Conservation (phyloP, 495 filamentous ascomycete species). For the Lindgomyces ingoldianus region DNA sequence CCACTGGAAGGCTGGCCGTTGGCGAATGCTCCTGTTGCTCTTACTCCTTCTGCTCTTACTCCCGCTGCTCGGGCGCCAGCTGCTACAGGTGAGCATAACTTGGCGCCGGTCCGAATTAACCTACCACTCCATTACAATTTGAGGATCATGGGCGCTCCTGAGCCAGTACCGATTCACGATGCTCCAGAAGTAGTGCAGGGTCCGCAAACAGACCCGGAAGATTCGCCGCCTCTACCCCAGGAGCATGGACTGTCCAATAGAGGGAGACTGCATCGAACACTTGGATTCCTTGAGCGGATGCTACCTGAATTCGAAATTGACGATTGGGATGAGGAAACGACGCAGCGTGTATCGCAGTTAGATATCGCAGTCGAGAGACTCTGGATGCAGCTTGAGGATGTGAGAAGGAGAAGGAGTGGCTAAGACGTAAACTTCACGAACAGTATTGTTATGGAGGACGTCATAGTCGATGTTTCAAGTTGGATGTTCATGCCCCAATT, state of each 20-base stretch:
- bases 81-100: no score
- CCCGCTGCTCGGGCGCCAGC: neutral
- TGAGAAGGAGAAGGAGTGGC: neutral
- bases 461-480: neutral
- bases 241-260: neutral
- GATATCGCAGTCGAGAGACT: neutral
- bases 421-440: neutral
- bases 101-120: no score
- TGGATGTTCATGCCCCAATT: neutral
- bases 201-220: neutral
- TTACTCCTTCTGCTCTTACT: neutral
- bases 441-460: neutral
- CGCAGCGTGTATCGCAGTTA: neutral
- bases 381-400: neutral
- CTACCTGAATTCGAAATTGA: neutral
- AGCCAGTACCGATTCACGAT: neutral
- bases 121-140: neutral
- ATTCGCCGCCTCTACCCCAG: neutral
- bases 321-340: neutral
- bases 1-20: neutral
- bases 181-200: neutral
- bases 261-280: neutral
- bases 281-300: neutral
- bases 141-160: neutral
- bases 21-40: neutral